Conservation (phyloP, 139 green algal species). For the Chlamydomonas sphaeroides region DNA sequence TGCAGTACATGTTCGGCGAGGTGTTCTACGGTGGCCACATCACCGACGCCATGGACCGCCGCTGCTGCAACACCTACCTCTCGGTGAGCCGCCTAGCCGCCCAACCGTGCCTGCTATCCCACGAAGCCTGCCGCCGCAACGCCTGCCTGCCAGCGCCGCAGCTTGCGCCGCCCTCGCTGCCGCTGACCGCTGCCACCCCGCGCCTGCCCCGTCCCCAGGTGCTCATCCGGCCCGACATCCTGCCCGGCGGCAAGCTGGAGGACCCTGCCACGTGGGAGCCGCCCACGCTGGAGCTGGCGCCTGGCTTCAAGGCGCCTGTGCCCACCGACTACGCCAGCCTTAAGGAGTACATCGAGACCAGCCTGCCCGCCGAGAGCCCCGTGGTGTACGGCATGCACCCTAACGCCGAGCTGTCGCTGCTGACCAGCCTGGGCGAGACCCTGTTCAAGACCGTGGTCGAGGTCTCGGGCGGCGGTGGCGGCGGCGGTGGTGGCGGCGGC, state of each 20-base stretch:
- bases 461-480: conserved; percentile 72
- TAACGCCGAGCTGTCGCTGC: conserved; percentile 86
- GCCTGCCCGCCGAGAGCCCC: conserved; percentile 80
- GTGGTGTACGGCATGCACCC: conserved; percentile 90
- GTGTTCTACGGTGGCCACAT: conserved; percentile 91
- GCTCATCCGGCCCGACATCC: conserved; percentile 80
- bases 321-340: conserved; percentile 75
- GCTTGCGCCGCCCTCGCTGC: too few species aligned
- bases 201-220: too few species aligned
- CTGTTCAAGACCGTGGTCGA: conserved; percentile 87
- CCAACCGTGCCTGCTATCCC: too few species aligned
- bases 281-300: conserved; percentile 77
- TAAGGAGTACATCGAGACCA: conserved; percentile 79
- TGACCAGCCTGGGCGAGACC: conserved; percentile 84
- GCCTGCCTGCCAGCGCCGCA: too few species aligned
- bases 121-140: too few species aligned
- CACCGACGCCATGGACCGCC: conserved; percentile 88
- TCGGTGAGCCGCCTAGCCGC: too few species aligned
- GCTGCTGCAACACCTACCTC: conserved; percentile 87
- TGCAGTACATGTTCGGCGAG: conserved; percentile 92
- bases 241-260: conserved; percentile 63
- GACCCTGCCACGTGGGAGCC: conserved; percentile 60
- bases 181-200: too few species aligned
- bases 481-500: conserved; percentile 57
- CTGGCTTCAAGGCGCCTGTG: conserved; percentile 80